phyloP scores from a whole-genome alignment of 1,284 basidiomycete species.

The Apiotrichum veenhuisii region DNA sequence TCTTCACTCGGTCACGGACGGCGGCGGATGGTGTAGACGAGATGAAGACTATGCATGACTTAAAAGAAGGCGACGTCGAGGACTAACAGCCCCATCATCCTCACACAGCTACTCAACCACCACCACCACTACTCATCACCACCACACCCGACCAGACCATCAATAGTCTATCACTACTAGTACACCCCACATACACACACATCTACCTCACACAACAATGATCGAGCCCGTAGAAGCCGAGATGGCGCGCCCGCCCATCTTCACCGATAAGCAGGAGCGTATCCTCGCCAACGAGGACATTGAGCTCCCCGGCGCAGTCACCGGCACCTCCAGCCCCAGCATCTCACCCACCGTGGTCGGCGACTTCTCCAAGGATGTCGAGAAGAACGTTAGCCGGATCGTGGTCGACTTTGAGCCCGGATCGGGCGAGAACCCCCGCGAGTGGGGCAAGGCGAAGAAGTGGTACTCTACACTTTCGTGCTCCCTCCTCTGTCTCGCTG shows the following conservation, averaged over 20 bases:
- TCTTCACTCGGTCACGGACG: no score
- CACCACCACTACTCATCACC: neutral
- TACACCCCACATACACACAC: neutral
- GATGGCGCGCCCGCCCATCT: conserved; percentile 36
- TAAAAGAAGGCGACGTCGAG: no score
- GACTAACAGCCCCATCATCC: no score
- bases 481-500: conserved; percentile 34
- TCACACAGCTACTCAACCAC: no score
- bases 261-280: conserved; percentile 26
- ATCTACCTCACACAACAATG: conserved; percentile 16
- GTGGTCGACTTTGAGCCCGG: conserved; percentile 34
- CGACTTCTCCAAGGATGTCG: neutral
- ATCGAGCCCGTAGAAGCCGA: conserved; percentile 40
- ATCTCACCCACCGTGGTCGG: no score
- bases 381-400: conserved; percentile 21
- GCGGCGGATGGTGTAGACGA: no score
- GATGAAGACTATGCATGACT: no score
- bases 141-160: neutral
- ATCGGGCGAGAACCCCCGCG: conserved; percentile 29
- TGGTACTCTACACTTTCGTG: conserved; percentile 33
- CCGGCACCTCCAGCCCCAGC: neutral
- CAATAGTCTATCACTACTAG: neutral
- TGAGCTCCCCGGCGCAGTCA: conserved; percentile 15
- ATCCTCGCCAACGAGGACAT: conserved; percentile 23
- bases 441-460: conserved; percentile 35